Percentiles rank a stretch among this genome's conserved stretches.
These are phyloP conservation scores for Serendipita vermifera DNA, from an alignment of 768 basidiomycete species.

Conservation along the genomic window DNA sequence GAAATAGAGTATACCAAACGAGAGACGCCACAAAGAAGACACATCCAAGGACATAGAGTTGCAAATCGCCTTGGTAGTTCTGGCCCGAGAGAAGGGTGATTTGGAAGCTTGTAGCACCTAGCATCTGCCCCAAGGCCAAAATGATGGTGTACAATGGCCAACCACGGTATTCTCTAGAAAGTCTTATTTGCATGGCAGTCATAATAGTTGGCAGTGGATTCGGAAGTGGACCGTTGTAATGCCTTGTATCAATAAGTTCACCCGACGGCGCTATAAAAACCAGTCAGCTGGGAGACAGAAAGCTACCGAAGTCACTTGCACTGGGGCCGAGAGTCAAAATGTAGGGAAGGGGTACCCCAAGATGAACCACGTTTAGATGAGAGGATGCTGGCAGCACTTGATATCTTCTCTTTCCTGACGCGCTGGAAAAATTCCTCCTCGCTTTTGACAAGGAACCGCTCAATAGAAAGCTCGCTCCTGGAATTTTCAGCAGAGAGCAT, in stretches of 20 bases:
- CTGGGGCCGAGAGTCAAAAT: conserved; percentile 52
- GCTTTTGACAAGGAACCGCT: conserved; percentile 78
- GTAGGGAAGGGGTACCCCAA: conserved; percentile 29
- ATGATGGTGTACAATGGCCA: conserved; percentile 91
- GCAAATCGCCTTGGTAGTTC: conserved; percentile 65
- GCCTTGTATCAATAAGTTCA: conserved; percentile 33
- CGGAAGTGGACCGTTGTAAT: conserved; percentile 32
- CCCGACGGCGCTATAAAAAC: conserved; percentile 10
- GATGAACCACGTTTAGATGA: conserved; percentile 70
- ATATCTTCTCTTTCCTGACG: conserved; percentile 77
- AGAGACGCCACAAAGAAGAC: conserved; percentile 77
- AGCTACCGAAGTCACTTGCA: conserved; percentile 37
- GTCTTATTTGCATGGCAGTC: conserved; percentile 70
- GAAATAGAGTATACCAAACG: conserved; percentile 84
- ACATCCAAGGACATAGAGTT: conserved; percentile 81
- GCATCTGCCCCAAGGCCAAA: conserved; percentile 79
- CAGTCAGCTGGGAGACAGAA: neutral
- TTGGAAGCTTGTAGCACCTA: conserved; percentile 88
- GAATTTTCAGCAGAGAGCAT: conserved; percentile 72
- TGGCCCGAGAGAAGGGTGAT: conserved; percentile 80
- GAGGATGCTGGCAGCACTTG: conserved; percentile 63
- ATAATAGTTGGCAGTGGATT: conserved; percentile 48
- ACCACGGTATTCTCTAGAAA: conserved; percentile 64
- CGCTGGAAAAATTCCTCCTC: conserved; percentile 89
- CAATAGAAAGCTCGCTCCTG: conserved; percentile 82